Percentiles rank a stretch among this genome's conserved stretches.
phyloP scores from a whole-genome alignment of 495 filamentous ascomycete genomes.

The Cercophora scortea region DNA sequence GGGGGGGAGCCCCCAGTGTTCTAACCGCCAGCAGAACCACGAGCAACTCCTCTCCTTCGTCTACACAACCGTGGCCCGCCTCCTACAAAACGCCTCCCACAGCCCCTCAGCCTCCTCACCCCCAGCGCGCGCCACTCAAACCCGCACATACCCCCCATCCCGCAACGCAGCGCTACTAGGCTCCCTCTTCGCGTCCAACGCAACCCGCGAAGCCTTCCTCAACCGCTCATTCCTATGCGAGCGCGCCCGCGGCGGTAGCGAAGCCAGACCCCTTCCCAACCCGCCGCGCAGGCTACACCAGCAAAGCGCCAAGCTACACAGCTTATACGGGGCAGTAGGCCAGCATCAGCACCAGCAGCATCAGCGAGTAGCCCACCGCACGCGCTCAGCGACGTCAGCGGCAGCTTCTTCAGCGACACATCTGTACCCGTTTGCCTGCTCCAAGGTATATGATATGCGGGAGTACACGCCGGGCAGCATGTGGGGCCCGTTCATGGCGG shows the following conservation, averaged over 20 bases:
- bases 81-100: constrained; percentile 24
- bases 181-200: constrained; percentile 27
- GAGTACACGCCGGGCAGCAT: constrained; percentile 45
- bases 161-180: constrained; percentile 42
- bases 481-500: constrained; percentile 57
- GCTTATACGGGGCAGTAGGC: constrained; percentile 53
- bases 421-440: constrained; percentile 48
- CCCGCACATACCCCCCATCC: constrained; percentile 25
- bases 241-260: constrained; percentile 24
- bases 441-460: constrained; percentile 57
- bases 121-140: constrained; percentile 1
- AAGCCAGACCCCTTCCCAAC: neutral
- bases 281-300: constrained; percentile 32
- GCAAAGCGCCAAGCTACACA: constrained; percentile 54
- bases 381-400: too few species aligned
- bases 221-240: constrained; percentile 46
- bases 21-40: neutral
- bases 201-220: constrained; percentile 38
- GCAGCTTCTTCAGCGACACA: neutral
- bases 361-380: too few species aligned
- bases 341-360: too few species aligned
- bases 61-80: constrained; percentile 21
- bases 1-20: neutral
- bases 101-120: constrained; percentile 13
- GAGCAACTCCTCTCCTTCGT: constrained; percentile 27